Evolutionary conservation across 345 rosid genomes (phyloP).

Genomic region (Acer yangbiense): DNA sequence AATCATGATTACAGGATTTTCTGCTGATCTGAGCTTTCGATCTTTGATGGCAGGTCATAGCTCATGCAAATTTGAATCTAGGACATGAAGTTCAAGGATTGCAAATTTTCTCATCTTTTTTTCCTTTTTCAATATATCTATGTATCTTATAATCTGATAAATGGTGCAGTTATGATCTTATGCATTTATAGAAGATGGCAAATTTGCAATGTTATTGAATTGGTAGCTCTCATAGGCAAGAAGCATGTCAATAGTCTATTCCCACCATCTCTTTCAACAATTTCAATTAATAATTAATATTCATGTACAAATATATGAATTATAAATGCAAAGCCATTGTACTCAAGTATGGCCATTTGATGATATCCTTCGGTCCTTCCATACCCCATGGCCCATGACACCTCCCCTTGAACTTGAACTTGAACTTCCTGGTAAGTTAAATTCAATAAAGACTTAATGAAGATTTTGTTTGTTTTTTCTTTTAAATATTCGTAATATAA

Average conservation of each 20-base stretch:
- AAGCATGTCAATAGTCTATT: not conserved
- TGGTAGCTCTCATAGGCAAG: slow-evolving; percentile 1
- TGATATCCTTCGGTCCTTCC: not conserved
- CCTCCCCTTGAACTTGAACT: too few species aligned
- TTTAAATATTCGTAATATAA: too few species aligned
- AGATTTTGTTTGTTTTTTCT: too few species aligned
- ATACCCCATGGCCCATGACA: too few species aligned
- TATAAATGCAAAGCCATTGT: not conserved
- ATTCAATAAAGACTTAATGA: too few species aligned
- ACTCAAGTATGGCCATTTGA: not conserved
- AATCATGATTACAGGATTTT: not conserved
- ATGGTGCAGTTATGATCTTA: not conserved
- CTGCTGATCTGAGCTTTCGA: not conserved
- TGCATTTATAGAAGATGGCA: slow-evolving; percentile 16
- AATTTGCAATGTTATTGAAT: not conserved
- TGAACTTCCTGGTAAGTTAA: too few species aligned
- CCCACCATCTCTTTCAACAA: not conserved
- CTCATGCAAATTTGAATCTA: slow-evolving; percentile 36
- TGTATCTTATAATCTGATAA: not conserved
- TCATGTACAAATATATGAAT: not conserved
- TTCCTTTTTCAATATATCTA: not conserved
- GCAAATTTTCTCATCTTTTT: not conserved
- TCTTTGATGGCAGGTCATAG: slow-evolving; percentile 31
- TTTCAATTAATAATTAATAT: not conserved
- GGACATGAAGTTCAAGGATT: slow-evolving; percentile 10